Conservation (phyloP, 2,329 filamentous ascomycete genomes). For the Knufia fluminis region DNA sequence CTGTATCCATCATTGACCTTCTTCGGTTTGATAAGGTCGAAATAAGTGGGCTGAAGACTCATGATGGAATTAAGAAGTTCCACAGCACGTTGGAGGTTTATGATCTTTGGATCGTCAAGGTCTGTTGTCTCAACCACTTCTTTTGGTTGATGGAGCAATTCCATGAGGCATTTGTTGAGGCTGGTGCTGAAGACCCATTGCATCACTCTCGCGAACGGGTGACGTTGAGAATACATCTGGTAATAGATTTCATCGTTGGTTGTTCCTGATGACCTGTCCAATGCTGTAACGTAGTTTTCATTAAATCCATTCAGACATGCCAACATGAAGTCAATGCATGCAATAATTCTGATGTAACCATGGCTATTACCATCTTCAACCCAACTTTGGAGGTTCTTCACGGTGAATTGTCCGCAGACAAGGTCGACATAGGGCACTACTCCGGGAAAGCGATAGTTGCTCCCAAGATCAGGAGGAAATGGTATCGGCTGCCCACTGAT, state of each 20-base stretch:
- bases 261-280: slow-evolving; percentile 11
- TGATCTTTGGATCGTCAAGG: slow-evolving; percentile 70
- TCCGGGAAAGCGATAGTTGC: slow-evolving; percentile 67
- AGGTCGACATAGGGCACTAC: slow-evolving; percentile 93
- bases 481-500: slow-evolving; percentile 57
- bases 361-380: slow-evolving; percentile 60
- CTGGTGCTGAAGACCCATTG: slow-evolving; percentile 97
- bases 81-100: slow-evolving; percentile 69
- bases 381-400: slow-evolving; percentile 55
- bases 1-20: slow-evolving; percentile 53
- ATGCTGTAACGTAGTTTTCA: slow-evolving; percentile 63
- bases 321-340: slow-evolving; percentile 74
- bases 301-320: slow-evolving; percentile 81
- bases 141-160: slow-evolving; percentile 66
- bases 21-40: slow-evolving; percentile 74
- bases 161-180: slow-evolving; percentile 70
- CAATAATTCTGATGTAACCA: slow-evolving; percentile 55
- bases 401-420: slow-evolving; percentile 69
- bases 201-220: slow-evolving; percentile 91
- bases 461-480: slow-evolving; percentile 78
- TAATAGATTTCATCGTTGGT: slow-evolving; percentile 34
- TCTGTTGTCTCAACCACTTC: slow-evolving; percentile 61
- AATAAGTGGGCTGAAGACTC: slow-evolving; percentile 81
- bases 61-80: slow-evolving; percentile 75
- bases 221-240: slow-evolving; percentile 71